Percentiles rank a stretch among this genome's conserved stretches.
phyloP scores from a whole-genome alignment of 768 basidiomycete species.

The Porphyrellus cyaneotinctus region DNA sequence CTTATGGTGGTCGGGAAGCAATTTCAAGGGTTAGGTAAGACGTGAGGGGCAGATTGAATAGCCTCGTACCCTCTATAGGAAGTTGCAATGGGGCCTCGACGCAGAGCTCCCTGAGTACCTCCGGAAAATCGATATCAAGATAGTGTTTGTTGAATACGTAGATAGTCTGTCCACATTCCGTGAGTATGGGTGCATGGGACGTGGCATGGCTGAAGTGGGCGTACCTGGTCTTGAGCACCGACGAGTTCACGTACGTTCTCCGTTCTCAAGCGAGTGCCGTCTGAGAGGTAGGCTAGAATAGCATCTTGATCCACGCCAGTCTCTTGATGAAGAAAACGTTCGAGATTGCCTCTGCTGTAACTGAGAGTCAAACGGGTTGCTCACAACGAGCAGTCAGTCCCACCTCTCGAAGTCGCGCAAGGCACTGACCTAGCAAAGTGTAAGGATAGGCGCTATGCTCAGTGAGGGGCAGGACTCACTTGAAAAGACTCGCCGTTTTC shows the following conservation, averaged over 20 bases:
- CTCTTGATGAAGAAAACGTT: conserved; percentile 66
- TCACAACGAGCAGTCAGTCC: conserved; percentile 12
- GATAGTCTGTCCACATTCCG: conserved; percentile 48
- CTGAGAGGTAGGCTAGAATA: conserved; percentile 73
- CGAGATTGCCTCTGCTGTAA: conserved; percentile 60
- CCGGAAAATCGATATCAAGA: conserved; percentile 63
- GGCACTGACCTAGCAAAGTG: conserved; percentile 43
- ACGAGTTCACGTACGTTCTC: conserved; percentile 74
- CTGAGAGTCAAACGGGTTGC: conserved; percentile 4
- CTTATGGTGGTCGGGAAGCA: conserved; percentile 29
- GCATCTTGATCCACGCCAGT: conserved; percentile 67
- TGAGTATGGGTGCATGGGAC: not conserved
- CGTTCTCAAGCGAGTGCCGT: conserved; percentile 67
- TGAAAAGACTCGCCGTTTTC: conserved; percentile 62
- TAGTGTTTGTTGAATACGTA: conserved; percentile 84
- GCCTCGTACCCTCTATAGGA: conserved; percentile 59
- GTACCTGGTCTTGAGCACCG: conserved; percentile 70
- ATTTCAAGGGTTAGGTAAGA: not conserved
- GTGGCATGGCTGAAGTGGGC: conserved; percentile 9
- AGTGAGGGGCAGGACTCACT: conserved; percentile 31
- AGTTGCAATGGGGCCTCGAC: conserved; percentile 61
- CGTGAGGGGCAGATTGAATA: not conserved
- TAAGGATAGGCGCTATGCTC: not conserved
- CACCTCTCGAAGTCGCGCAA: conserved; percentile 78
- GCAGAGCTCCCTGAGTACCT: conserved; percentile 60